Evolutionary conservation across 352 stramenopile genomes (phyloP).

Genomic region (Phytophthora pisi): DNA sequence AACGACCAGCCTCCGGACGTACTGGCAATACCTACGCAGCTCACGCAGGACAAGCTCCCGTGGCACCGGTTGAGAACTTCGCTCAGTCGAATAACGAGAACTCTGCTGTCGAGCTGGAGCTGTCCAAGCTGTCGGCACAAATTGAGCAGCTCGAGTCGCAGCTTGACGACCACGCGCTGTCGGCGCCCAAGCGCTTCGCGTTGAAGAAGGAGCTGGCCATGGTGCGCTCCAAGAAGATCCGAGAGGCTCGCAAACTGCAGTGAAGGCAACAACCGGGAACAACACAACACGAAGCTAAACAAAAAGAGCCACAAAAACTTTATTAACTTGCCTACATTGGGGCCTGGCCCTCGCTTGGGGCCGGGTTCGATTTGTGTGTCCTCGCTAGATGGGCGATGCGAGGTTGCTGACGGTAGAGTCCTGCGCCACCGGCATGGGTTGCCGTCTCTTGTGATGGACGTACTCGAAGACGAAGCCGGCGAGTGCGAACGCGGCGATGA

Average conservation of each 20-base stretch:
- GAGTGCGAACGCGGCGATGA: constrained; percentile 65
- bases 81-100: constrained; percentile 5
- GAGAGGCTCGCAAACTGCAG: constrained; percentile 43
- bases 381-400: constrained; percentile 29
- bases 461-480: constrained; percentile 78
- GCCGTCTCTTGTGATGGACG: constrained; percentile 68
- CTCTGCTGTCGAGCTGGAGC: constrained; percentile 17
- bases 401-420: constrained; percentile 28
- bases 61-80: constrained; percentile 24
- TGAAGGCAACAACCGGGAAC: constrained; percentile 6
- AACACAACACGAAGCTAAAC: constrained; percentile 10
- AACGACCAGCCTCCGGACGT: not conserved
- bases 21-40: constrained; percentile 18
- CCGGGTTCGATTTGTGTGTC: constrained; percentile 27
- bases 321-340: constrained; percentile 42
- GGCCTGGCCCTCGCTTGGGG: constrained; percentile 18
- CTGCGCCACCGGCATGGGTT: constrained; percentile 33
- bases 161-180: constrained; percentile 69
- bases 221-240: constrained; percentile 70
- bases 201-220: constrained; percentile 86
- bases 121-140: constrained; percentile 39
- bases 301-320: constrained; percentile 30
- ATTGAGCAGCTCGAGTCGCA: constrained; percentile 66
- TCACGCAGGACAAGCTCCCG: constrained; percentile 18
- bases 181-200: constrained; percentile 74